Percentiles rank a stretch among this genome's conserved stretches.
Evolutionary conservation across 176 grass and related monocot genomes (phyloP).

Genomic region (Cocos nucifera): DNA sequence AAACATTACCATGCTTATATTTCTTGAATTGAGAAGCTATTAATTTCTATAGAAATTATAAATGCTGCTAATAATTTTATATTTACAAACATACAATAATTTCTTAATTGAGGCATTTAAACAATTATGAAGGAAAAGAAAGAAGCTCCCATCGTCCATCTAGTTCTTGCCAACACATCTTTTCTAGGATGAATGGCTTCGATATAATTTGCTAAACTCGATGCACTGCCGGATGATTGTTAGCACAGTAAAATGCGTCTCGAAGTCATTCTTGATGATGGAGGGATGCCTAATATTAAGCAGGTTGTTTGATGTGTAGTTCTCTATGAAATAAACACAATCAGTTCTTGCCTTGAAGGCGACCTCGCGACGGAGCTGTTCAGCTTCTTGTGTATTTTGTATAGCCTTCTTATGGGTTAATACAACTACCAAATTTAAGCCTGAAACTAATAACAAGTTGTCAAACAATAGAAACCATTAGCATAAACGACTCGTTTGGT

Average conservation of each 20-base stretch:
- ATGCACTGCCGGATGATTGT: slow-evolving; percentile 73
- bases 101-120: no score
- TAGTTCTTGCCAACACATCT: no score
- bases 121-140: no score
- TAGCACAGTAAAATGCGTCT: slow-evolving; percentile 65
- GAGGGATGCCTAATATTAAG: slow-evolving; percentile 39
- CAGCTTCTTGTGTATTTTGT: slow-evolving; percentile 48
- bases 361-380: slow-evolving; percentile 60
- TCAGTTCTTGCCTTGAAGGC: slow-evolving; percentile 69
- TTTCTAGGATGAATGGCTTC: slow-evolving; percentile 13
- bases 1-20: no score
- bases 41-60: no score
- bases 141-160: no score
- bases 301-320: slow-evolving; percentile 46
- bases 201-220: slow-evolving; percentile 65
- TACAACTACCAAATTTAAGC: slow-evolving; percentile 66
- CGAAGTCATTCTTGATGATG: slow-evolving; percentile 59
- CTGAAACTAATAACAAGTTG: slow-evolving; percentile 10
- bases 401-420: slow-evolving; percentile 69
- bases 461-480: no score
- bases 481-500: no score
- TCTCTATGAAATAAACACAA: slow-evolving; percentile 82
- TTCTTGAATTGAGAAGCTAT: no score
- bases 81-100: no score
- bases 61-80: no score